phyloP scores from a whole-genome alignment of 345 rosid species.

The Brassica carinata region DNA sequence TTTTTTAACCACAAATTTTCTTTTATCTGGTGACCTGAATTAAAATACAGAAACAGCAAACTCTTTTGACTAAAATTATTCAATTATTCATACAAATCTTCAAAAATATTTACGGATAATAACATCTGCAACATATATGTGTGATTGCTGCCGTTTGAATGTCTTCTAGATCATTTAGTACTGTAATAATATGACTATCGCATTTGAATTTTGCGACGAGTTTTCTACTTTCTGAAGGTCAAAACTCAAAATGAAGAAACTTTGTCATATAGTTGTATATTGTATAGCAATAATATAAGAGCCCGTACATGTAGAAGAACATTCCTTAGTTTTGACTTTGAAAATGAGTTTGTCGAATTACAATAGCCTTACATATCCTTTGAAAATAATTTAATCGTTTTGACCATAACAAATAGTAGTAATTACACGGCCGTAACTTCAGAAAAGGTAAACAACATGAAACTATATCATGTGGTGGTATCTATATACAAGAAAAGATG shows the following conservation, averaged over 20 bases:
- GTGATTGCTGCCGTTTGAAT: background rate
- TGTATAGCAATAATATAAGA: background rate
- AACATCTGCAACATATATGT: background rate
- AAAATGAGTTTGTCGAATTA: background rate
- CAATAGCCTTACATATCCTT: background rate
- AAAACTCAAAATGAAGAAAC: background rate
- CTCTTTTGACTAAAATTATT: no score
- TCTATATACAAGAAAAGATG: background rate
- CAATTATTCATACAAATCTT: no score
- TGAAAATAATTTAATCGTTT: background rate
- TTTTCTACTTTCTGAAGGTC: slow-evolving; percentile 3
- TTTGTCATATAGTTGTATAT: background rate
- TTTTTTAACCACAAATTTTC: background rate
- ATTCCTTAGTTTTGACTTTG: slow-evolving; percentile 29
- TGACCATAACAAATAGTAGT: background rate
- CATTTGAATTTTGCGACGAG: background rate
- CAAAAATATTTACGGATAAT: background rate
- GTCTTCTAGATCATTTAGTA: background rate
- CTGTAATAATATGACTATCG: background rate
- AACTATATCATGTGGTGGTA: background rate
- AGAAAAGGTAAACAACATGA: background rate
- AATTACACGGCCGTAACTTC: background rate
- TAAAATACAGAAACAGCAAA: no score
- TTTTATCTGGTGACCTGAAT: no score
- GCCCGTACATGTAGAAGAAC: background rate